Conservation (phyloP, 2,329 filamentous ascomycete genomes). For the Diplocarpon mali region DNA sequence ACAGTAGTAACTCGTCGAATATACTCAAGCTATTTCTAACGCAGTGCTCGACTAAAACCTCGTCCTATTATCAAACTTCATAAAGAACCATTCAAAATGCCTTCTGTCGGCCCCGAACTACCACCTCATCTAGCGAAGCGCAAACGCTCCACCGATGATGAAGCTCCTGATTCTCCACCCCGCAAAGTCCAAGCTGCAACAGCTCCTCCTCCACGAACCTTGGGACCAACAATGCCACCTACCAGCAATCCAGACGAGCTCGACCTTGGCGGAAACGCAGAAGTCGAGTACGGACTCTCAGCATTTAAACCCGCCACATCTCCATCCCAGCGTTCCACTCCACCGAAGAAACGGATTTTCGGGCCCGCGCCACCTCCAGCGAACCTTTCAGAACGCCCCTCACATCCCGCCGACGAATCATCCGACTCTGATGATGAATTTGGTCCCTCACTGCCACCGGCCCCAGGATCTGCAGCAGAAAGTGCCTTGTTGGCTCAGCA, state of each 20-base stretch:
- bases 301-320: conserved; percentile 19
- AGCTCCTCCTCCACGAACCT: conserved; percentile 15
- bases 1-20: conserved; percentile 2
- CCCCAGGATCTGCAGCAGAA: conserved; percentile 26
- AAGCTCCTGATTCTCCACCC: conserved; percentile 32
- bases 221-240: conserved; percentile 25
- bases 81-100: conserved; percentile 14
- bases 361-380: conserved; percentile 36
- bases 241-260: conserved; percentile 35
- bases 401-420: conserved; percentile 22
- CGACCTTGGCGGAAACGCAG: conserved; percentile 33
- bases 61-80: not conserved
- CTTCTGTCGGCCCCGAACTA: conserved; percentile 50
- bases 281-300: conserved; percentile 25
- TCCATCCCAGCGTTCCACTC: conserved; percentile 3
- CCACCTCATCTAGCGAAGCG: conserved; percentile 56
- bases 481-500: conserved; percentile 6
- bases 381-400: conserved; percentile 30
- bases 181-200: conserved; percentile 32
- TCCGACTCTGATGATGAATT: conserved; percentile 39
- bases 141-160: conserved; percentile 38
- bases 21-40: conserved; percentile 3
- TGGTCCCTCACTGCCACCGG: conserved; percentile 46
- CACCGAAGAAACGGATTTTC: conserved; percentile 21
- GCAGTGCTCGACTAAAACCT: not conserved